phyloP scores from a whole-genome alignment of 208 protist species.

The Wallacemonas rigidus region DNA sequence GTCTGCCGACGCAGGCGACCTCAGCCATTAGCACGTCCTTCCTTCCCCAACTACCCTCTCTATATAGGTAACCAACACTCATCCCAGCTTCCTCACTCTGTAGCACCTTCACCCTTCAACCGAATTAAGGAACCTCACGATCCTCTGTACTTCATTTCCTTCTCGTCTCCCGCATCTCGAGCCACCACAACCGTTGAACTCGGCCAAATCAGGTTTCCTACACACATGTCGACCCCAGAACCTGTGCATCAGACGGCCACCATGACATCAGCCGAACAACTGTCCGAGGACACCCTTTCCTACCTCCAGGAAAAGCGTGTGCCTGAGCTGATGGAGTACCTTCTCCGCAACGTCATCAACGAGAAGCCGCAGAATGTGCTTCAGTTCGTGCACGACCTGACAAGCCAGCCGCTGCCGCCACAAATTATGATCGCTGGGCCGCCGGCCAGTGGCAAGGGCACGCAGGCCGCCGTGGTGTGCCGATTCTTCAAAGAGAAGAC shows the following conservation, averaged over 20 bases:
- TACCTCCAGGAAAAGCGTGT: conserved; percentile 85
- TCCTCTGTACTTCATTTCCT: neutral
- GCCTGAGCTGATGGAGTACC: conserved; percentile 79
- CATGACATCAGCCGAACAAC: conserved; percentile 26
- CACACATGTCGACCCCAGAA: conserved; percentile 3
- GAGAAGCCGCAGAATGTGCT: conserved; percentile 71
- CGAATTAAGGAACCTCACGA: too few relatives aligned
- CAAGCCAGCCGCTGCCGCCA: conserved; percentile 48
- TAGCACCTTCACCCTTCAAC: too few relatives aligned
- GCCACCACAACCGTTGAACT: neutral
- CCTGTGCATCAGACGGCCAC: conserved; percentile 1
- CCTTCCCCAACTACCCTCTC: too few relatives aligned
- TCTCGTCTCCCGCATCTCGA: neutral
- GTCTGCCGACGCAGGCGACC: too few relatives aligned
- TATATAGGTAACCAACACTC: too few relatives aligned
- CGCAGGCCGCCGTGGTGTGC: conserved; percentile 68
- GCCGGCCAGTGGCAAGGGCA: conserved; percentile 80
- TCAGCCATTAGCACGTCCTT: too few relatives aligned
- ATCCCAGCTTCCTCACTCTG: too few relatives aligned
- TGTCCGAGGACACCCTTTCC: conserved; percentile 61
- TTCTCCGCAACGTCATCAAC: conserved; percentile 64
- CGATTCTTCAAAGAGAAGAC: conserved; percentile 44
- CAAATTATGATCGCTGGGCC: conserved; percentile 82
- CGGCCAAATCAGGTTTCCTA: neutral
- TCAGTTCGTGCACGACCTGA: conserved; percentile 64